Conservation (phyloP, 2,329 filamentous ascomycete genomes). For the Xylariaceae sp. region DNA sequence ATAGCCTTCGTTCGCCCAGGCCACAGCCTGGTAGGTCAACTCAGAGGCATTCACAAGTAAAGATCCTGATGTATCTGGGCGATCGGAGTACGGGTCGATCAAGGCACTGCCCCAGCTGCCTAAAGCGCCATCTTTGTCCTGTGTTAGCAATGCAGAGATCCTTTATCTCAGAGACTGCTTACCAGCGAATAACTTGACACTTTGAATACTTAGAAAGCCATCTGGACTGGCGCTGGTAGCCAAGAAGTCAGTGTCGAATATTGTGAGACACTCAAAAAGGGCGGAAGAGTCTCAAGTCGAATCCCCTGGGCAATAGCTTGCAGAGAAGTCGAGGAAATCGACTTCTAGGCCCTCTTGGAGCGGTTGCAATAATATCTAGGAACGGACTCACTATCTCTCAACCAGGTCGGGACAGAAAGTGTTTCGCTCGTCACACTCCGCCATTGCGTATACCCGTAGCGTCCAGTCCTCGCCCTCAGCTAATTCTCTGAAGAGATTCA, state of each 20-base stretch:
- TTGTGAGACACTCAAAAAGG: no score
- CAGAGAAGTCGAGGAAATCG: no score
- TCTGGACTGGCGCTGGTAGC: slow-evolving; percentile 37
- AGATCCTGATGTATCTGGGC: slow-evolving; percentile 56
- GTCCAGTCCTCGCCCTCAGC: slow-evolving; percentile 50
- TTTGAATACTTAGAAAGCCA: slow-evolving; percentile 51
- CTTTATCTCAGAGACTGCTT: slow-evolving; percentile 1
- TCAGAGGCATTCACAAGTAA: slow-evolving; percentile 62
- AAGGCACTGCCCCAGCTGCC: slow-evolving; percentile 70
- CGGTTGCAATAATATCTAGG: no score
- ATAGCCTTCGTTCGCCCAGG: slow-evolving; percentile 58
- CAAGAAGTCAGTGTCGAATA: no score
- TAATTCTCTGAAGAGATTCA: slow-evolving; percentile 51
- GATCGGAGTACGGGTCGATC: slow-evolving; percentile 66
- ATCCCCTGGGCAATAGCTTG: no score
- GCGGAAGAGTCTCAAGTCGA: no score
- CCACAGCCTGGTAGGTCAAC: slow-evolving; percentile 46
- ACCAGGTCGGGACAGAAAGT: slow-evolving; percentile 55
- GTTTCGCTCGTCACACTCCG: slow-evolving; percentile 61
- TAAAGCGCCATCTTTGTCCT: slow-evolving; percentile 57
- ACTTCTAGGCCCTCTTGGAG: no score
- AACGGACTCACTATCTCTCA: no score
- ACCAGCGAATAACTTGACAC: slow-evolving; percentile 68
- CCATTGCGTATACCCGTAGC: slow-evolving; percentile 63
- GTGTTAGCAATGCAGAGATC: slow-evolving; percentile 9